Base-by-base conservation (phyloP, 345 rosid species). In the Arabidopsis suecica region DNA sequence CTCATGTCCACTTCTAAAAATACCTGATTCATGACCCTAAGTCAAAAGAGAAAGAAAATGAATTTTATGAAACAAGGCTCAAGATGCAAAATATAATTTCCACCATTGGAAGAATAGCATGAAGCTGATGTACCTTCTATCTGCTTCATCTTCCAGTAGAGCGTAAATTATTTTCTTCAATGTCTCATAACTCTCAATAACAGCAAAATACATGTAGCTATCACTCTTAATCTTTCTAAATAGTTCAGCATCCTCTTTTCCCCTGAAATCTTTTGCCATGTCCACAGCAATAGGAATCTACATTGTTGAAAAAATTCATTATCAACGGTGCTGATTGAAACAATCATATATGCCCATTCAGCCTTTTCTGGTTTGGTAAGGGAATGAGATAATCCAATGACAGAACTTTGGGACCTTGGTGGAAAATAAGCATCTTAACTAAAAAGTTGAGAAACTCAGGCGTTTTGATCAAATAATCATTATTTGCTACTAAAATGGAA, bases 261-360 rank as follows among this genome's bases (percentile, higher is more conserved):
- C 90, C 67, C 75, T 89, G 78, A 88, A 92, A 82, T 95, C 97
- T 86, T 90, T 95, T 80, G 97, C 97, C 97, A 92, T 95, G 82
- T 92, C 96, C 79, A 95, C 79, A 61, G 97, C 99, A 69, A 95
- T 92, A 18, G 96, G 98, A 75, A 94, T 91, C 98, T 94, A 66
- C 66, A 70, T 23, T 33, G 41, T 73, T 64, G 50, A 28, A 78
- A 16, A 83, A 57, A 12, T 49, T 58, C 40, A 41, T 25, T 28
- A 53, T 30, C 71, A 71, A 53, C 57, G 9, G 8, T 7, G 40
- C 45, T 58, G 20, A 23, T 16, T 41, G 45, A 56, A 20, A 42
- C 33, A 56, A 68, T 53, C 47, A 54, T 5, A 50, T 50, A 50
- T 50, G 13, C 20, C 5, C 20, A 55, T 55, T 32, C 9, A 55